Base-by-base conservation (phyloP, 495 filamentous ascomycete genomes). In the Hypoxylon crocopeplum region DNA sequence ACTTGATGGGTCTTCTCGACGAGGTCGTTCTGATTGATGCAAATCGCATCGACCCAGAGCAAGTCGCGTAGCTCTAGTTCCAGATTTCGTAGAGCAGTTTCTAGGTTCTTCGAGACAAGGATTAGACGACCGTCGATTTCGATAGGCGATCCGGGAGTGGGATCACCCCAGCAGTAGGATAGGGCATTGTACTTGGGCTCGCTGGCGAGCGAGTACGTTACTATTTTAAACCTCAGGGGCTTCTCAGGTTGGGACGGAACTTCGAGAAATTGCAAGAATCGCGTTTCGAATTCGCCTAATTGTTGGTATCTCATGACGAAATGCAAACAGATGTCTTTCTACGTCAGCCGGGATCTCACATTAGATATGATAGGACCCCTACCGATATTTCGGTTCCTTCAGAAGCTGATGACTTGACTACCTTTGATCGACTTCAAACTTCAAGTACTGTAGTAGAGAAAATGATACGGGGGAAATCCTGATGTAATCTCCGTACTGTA, bases 11-110 rank as follows among this genome's bases (percentile, higher is more conserved):
- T 48, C 34, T 66, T 69, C 45, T 75, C 73, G 21, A 63, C 39
- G 8, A 58, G 15, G 21, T 75, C 64, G 38, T 66, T 41, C 47
- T 75, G 72, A 52, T 75, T n/a, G n/a, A n/a, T n/a, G n/a, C n/a
- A n/a, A n/a, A n/a, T n/a, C n/a, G n/a, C n/a, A n/a, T n/a, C n/a
- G 62, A 37, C 21, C 55, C 62, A 56, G 1, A 54, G 30, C 29
- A 44, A 22, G 7, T 27, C n/a, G 6, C 50, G 39, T 17, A 29
- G 50, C n/a, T 20, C 10, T 6, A 44, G 40, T 7, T 11, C 39
- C 13, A 22, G 24, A 20, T 44, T n/a, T 19, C 39, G 30, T 2
- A 54, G 39, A 11, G 50, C 39, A 42, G 19, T 10, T 10, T 8
- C 29, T 3, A 54, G 29, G 11, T 46, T 55, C 8, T 30, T 20